Percentiles rank a stretch among this genome's conserved stretches.
Evolutionary conservation across 1,284 basidiomycete genomes (phyloP).

Genomic region (Apiotrichum gamsii): DNA sequence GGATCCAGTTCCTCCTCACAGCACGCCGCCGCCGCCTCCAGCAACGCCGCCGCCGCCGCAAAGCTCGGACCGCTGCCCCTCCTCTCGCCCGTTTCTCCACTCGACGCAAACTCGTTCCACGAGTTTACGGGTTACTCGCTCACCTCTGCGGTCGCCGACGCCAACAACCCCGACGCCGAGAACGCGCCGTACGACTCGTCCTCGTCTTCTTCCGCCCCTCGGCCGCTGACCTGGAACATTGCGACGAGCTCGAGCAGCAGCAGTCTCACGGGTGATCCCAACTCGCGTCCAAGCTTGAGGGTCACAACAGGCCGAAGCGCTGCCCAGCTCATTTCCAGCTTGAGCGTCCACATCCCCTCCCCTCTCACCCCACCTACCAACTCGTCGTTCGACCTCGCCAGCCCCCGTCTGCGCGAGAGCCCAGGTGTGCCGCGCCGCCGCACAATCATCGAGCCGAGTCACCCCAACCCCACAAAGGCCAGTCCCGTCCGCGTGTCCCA

Average conservation of each 20-base stretch:
- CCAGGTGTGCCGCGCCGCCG: conserved; percentile 32
- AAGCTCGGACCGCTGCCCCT: conserved; percentile 19
- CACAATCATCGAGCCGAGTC: conserved; percentile 26
- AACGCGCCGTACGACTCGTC: too few relatives aligned
- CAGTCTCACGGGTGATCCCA: too few relatives aligned
- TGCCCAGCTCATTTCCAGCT: neutral
- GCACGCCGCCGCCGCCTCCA: neutral
- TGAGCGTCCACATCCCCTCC: conserved; percentile 6
- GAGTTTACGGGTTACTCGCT: neutral
- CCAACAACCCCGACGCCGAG: conserved; percentile 1
- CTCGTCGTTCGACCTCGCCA: conserved; percentile 11
- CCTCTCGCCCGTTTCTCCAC: conserved; percentile 27
- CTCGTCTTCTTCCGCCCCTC: too few relatives aligned
- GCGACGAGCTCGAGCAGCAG: conserved; percentile 2
- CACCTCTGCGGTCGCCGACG: neutral
- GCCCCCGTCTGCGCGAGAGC: conserved; percentile 25
- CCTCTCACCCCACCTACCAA: conserved; percentile 9
- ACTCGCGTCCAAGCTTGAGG: neutral
- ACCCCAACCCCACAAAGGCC: neutral
- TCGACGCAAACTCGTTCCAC: conserved; percentile 13
- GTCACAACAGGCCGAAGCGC: conserved; percentile 11
- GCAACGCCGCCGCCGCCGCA: neutral
- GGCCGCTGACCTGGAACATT: neutral
- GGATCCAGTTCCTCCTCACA: neutral
- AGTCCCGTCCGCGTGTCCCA: neutral